Percentiles rank a stretch among this genome's conserved stretches.
Evolutionary conservation across 2,329 filamentous ascomycete species (phyloP).

Genomic region (Hypoxylon rubiginosum): DNA sequence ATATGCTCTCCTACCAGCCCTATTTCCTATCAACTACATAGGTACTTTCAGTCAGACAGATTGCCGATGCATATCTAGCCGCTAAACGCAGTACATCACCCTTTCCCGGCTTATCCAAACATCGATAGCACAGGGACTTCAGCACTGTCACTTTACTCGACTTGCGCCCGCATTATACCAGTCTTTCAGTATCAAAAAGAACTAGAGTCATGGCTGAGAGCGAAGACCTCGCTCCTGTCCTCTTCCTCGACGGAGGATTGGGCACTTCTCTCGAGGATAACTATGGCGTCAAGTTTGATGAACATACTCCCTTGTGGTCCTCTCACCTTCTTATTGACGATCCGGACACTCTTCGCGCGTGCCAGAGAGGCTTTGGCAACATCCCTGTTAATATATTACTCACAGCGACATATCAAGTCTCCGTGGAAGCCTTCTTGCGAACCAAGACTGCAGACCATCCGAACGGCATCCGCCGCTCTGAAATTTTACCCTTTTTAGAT

Average conservation of each 20-base stretch:
- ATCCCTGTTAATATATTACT: slow-evolving; percentile 73
- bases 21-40: slow-evolving; percentile 19
- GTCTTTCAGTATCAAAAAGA: neutral
- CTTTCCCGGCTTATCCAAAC: neutral
- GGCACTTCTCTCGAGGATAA: slow-evolving; percentile 75
- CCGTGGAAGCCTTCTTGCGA: slow-evolving; percentile 66
- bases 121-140: neutral
- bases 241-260: slow-evolving; percentile 75
- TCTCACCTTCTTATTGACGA: slow-evolving; percentile 73
- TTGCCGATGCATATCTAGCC: neutral
- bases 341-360: slow-evolving; percentile 64
- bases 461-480: slow-evolving; percentile 57
- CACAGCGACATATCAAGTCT: slow-evolving; percentile 77
- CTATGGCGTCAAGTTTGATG: slow-evolving; percentile 66
- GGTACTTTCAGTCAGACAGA: neutral
- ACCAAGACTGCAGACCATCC: slow-evolving; percentile 61
- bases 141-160: too few species aligned
- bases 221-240: slow-evolving; percentile 47
- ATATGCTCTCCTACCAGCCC: neutral
- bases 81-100: neutral
- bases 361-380: slow-evolving; percentile 68
- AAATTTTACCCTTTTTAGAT: slow-evolving; percentile 59
- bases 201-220: slow-evolving; percentile 1
- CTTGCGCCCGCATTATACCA: neutral
- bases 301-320: slow-evolving; percentile 73